phyloP scores from a whole-genome alignment of 2,329 filamentous ascomycete species.

The Trichoderma hamatum region DNA sequence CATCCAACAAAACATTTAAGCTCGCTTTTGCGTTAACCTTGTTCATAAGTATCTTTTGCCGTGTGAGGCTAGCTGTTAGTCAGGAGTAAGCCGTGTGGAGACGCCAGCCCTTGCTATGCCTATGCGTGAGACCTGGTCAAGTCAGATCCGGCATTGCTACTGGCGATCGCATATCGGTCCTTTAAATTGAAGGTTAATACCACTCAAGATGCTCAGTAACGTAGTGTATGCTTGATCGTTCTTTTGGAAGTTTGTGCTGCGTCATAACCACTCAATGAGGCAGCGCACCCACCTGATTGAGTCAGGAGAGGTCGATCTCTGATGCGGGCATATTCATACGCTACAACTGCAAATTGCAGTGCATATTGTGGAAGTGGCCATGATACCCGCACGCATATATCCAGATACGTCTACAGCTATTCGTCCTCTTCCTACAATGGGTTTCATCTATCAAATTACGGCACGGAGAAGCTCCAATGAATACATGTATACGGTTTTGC shows the following conservation, averaged over 20 bases:
- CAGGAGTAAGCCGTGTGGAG: background rate
- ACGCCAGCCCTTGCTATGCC: too few relatives aligned
- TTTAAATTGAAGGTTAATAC: background rate
- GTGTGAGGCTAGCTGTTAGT: background rate
- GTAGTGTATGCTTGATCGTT: background rate
- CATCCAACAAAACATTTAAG: background rate
- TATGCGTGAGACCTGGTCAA: background rate
- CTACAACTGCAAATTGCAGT: too few relatives aligned
- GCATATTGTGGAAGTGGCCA: too few relatives aligned
- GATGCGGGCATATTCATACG: too few relatives aligned
- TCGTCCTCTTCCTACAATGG: too few relatives aligned
- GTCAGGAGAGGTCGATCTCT: too few relatives aligned
- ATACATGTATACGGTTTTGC: too few relatives aligned
- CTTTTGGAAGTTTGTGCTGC: background rate
- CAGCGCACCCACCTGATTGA: too few relatives aligned
- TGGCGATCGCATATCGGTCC: slow-evolving; percentile 5
- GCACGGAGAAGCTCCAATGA: too few relatives aligned
- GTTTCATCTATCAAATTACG: too few relatives aligned
- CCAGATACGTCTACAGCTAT: too few relatives aligned
- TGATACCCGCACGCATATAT: too few relatives aligned
- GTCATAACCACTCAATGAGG: background rate
- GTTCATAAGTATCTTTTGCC: background rate
- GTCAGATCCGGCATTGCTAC: background rate
- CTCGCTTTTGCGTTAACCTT: slow-evolving; percentile 9
- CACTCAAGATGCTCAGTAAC: background rate